These are phyloP conservation scores for Fonsecaea pedrosoi DNA, from an alignment of 2,329 filamentous ascomycete species.

Conservation along the genomic window DNA sequence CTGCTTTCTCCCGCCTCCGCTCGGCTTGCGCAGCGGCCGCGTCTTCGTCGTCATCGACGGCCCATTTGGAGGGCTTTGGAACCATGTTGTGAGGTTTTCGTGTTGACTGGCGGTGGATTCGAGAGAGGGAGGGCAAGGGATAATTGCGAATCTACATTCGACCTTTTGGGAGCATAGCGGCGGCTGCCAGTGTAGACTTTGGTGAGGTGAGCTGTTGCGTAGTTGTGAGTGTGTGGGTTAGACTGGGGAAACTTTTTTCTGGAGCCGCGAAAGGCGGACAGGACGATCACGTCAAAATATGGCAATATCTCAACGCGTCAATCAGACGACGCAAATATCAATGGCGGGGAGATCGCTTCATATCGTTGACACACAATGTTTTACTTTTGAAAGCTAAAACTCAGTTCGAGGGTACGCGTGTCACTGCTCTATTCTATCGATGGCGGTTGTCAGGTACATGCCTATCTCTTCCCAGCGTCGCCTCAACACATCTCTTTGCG, in stretches of 20 bases:
- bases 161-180: not conserved
- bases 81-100: slow-evolving; percentile 5
- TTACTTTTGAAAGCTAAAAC: too few species aligned
- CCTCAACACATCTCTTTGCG: slow-evolving; percentile 18
- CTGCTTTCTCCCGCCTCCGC: slow-evolving; percentile 81
- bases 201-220: too few species aligned
- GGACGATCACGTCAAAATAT: not conserved
- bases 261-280: too few species aligned
- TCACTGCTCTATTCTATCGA: slow-evolving; percentile 6
- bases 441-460: slow-evolving; percentile 4
- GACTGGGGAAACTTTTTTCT: too few species aligned
- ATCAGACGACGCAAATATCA: too few species aligned
- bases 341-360: too few species aligned
- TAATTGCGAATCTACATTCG: not conserved
- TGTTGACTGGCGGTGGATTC: not conserved
- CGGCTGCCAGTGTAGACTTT: too few species aligned
- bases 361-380: too few species aligned
- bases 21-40: slow-evolving; percentile 71
- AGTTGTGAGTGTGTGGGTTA: too few species aligned
- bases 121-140: not conserved
- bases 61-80: slow-evolving; percentile 74
- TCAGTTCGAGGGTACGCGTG: not conserved
- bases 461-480: slow-evolving; percentile 20
- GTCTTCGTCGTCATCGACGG: slow-evolving; percentile 76
- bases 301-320: not conserved